A percentile compares a stretch with the other conserved stretches of the same genome.
Evolutionary conservation across 768 basidiomycete species (phyloP).

Genomic region (Rhodocollybia butyracea): DNA sequence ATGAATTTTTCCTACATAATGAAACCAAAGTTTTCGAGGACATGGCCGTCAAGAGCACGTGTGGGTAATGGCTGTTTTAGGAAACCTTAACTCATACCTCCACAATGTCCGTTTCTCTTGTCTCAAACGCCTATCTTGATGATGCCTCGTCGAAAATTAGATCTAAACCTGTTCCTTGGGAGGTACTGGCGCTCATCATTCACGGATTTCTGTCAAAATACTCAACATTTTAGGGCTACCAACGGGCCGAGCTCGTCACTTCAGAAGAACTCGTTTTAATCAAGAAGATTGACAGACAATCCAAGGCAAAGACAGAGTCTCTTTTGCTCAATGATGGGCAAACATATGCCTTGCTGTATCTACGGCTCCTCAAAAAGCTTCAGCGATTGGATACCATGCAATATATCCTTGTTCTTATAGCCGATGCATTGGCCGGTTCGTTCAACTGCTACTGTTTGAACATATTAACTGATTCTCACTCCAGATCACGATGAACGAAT

Average conservation of each 20-base stretch:
- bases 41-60: constrained; percentile 16
- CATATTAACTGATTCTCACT: background rate
- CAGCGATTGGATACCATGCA: constrained; percentile 86
- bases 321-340: constrained; percentile 79
- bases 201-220: background rate
- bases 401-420: constrained; percentile 80
- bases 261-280: constrained; percentile 83
- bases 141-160: constrained; percentile 86
- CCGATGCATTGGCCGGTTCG: constrained; percentile 81
- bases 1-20: constrained; percentile 27
- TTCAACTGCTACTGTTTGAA: constrained; percentile 12
- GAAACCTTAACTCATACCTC: background rate
- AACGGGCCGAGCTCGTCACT: constrained; percentile 88
- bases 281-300: constrained; percentile 86
- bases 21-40: constrained; percentile 30
- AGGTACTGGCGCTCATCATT: constrained; percentile 46
- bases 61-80: background rate
- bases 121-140: constrained; percentile 82
- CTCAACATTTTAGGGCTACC: constrained; percentile 69
- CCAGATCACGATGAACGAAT: constrained; percentile 88
- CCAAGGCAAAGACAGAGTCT: constrained; percentile 69
- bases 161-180: constrained; percentile 93
- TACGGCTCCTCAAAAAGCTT: constrained; percentile 81
- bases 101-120: constrained; percentile 70
- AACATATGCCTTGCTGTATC: constrained; percentile 84